Conservation (phyloP, 331 rosid genomes). For the Arachis monticola region DNA sequence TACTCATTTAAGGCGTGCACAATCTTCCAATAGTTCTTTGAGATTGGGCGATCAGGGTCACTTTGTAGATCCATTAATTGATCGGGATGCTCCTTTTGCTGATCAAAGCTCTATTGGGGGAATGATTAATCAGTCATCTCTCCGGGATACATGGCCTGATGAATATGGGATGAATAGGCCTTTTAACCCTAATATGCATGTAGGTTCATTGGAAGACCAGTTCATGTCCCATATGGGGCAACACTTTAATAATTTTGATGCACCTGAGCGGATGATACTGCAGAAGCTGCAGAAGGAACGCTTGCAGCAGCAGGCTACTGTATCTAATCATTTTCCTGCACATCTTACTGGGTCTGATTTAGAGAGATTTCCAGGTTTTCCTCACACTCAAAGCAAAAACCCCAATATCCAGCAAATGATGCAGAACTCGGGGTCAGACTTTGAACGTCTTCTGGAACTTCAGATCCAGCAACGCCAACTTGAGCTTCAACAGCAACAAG, state of each 20-base stretch:
- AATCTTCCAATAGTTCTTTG: conserved; percentile 54
- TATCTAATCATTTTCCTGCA: conserved; percentile 49
- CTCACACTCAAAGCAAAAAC: conserved; percentile 48
- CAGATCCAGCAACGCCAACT: conserved; percentile 56
- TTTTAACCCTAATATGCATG: conserved; percentile 45
- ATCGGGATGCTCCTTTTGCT: conserved; percentile 46
- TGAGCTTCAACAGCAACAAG: conserved; percentile 62
- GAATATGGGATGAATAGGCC: conserved; percentile 47
- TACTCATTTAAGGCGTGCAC: conserved; percentile 61
- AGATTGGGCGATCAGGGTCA: conserved; percentile 61
- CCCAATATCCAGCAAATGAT: conserved; percentile 52
- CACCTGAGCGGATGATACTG: conserved; percentile 50
- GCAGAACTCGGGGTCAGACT: conserved; percentile 57
- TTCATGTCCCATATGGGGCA: conserved; percentile 51
- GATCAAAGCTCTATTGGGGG: conserved; percentile 51
- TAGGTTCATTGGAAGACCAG: conserved; percentile 55
- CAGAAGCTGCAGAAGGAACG: conserved; percentile 57
- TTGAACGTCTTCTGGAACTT: conserved; percentile 58
- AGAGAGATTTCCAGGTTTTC: conserved; percentile 54
- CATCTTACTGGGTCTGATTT: conserved; percentile 52
- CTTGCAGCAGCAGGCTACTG: conserved; percentile 53
- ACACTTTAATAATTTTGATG: conserved; percentile 48
- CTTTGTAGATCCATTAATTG: conserved; percentile 52
- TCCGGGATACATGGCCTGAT: conserved; percentile 52
- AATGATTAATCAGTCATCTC: conserved; percentile 49